A percentile compares a stretch with the other conserved stretches of the same genome.
These are phyloP conservation scores for Guadua angustifolia DNA, from an alignment of 176 grass and related monocot genomes.

Conservation along the genomic window DNA sequence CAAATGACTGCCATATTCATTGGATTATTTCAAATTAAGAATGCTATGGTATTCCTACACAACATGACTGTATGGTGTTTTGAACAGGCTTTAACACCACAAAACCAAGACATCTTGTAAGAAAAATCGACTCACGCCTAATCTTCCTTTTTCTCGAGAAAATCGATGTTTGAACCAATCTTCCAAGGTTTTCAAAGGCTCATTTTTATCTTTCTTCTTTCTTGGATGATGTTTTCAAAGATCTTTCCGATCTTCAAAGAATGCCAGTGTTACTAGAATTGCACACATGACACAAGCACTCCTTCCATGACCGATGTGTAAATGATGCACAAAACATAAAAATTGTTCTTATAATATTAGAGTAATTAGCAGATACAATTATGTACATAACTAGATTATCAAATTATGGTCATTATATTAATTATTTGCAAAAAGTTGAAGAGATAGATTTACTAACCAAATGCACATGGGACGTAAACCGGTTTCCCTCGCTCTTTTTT, in stretches of 20 bases:
- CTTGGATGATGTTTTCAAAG: constrained; percentile 77
- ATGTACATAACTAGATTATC: neutral
- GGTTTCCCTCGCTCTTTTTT: constrained; percentile 75
- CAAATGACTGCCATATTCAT: constrained; percentile 13
- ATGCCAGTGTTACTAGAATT: constrained; percentile 64
- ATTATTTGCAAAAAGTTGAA: neutral
- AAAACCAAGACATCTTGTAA: constrained; percentile 3
- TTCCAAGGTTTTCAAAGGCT: constrained; percentile 74
- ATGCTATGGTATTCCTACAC: neutral
- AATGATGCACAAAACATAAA: constrained; percentile 12
- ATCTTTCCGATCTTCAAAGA: constrained; percentile 73
- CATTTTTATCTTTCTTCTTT: constrained; percentile 78
- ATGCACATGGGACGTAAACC: constrained; percentile 85
- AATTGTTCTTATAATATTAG: neutral
- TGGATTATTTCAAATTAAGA: constrained; percentile 35
- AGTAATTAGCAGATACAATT: neutral
- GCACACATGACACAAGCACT: constrained; percentile 84
- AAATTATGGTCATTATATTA: neutral
- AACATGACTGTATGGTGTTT: constrained; percentile 18
- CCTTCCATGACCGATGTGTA: constrained; percentile 75
- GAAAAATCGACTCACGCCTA: constrained; percentile 24
- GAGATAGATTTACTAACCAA: constrained; percentile 56
- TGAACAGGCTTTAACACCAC: constrained; percentile 37
- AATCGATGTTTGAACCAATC: constrained; percentile 65
- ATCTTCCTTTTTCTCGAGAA: constrained; percentile 54